Conservation (phyloP, 1,284 basidiomycete genomes). For the Cryptococcus deneoformans region DNA sequence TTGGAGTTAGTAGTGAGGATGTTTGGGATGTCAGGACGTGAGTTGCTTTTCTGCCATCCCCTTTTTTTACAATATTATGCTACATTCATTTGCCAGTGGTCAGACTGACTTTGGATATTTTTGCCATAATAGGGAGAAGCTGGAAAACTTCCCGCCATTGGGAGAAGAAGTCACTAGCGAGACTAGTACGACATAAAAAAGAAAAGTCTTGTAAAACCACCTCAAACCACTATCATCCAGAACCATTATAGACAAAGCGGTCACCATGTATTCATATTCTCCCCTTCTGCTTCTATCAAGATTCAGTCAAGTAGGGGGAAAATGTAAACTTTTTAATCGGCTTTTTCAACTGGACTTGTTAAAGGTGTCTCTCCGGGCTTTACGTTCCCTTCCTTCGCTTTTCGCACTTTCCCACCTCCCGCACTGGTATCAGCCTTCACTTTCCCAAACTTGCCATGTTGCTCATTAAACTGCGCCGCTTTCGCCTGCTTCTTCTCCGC, state of each 20-base stretch:
- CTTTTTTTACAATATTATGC: no score
- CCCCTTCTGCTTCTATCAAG: no score
- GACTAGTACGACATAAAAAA: constrained; percentile 11
- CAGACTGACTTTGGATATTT: neutral
- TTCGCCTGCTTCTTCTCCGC: constrained; percentile 17
- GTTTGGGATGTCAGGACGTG: constrained; percentile 87
- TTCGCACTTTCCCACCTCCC: neutral
- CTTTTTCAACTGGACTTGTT: neutral
- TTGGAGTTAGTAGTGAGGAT: constrained; percentile 80
- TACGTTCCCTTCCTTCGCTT: no score
- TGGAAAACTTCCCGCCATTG: constrained; percentile 43
- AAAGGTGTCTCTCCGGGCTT: no score
- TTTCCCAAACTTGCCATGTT: constrained; percentile 14
- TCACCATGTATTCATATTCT: no score
- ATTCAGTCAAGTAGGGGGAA: neutral
- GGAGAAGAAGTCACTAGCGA: constrained; percentile 24
- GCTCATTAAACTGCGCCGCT: constrained; percentile 8
- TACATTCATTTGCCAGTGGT: no score
- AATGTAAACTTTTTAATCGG: neutral
- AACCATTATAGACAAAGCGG: no score
- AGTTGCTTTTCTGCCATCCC: constrained; percentile 26
- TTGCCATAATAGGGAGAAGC: constrained; percentile 21
- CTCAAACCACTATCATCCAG: no score
- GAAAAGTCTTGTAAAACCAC: neutral
- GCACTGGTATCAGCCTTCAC: constrained; percentile 5